These are phyloP conservation scores for Straminergon stramineum DNA, from an alignment of 225 moss, liverwort and hornwort genomes.

Conservation along the genomic window DNA sequence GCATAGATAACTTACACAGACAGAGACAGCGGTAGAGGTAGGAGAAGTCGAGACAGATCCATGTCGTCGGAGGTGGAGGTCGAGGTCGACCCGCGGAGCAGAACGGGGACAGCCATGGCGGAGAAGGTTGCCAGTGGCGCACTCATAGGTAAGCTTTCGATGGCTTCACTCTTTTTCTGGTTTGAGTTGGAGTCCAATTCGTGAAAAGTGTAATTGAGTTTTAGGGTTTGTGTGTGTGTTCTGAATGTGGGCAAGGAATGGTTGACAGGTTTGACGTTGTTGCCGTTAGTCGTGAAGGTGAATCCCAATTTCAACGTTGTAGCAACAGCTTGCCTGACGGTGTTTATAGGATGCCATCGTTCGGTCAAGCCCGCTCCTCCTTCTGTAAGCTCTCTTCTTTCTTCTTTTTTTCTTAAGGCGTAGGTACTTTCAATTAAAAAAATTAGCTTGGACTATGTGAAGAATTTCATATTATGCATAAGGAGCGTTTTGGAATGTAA, in stretches of 20 bases:
- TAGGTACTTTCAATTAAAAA: neutral
- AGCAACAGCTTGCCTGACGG: constrained; percentile 90
- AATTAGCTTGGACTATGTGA: neutral
- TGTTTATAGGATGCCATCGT: constrained; percentile 93
- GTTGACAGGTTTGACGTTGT: constrained; percentile 77
- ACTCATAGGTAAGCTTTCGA: constrained; percentile 31
- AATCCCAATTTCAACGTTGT: constrained; percentile 98
- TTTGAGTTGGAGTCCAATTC: neutral
- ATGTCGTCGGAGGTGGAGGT: constrained; percentile 27
- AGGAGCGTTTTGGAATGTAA: neutral
- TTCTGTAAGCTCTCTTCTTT: constrained; percentile 39
- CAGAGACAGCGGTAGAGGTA: neutral
- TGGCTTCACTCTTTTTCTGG: neutral
- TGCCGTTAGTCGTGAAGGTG: constrained; percentile 81
- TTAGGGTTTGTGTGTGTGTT: constrained; percentile 14
- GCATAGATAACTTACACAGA: neutral
- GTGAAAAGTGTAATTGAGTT: neutral
- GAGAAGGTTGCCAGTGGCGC: constrained; percentile 67
- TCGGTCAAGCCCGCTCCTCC: constrained; percentile 98
- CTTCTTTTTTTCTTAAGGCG: neutral
- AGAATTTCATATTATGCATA: neutral
- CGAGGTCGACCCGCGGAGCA: neutral
- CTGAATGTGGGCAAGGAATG: neutral
- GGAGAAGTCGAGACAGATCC: neutral
- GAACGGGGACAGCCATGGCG: constrained; percentile 15